phyloP scores from a whole-genome alignment of 352 stramenopile species.

The Pythium graminicola region DNA sequence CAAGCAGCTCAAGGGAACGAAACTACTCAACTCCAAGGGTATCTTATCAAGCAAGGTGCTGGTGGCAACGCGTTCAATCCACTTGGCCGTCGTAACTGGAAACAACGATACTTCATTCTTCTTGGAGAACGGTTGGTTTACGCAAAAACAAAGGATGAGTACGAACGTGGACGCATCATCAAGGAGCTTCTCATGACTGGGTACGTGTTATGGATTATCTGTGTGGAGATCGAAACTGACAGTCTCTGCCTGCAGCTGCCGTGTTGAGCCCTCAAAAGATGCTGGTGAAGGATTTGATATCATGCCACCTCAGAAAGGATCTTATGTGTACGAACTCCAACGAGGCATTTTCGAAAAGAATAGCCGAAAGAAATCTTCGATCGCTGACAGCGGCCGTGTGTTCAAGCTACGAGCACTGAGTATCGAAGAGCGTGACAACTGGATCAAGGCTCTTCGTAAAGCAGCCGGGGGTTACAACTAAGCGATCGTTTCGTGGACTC shows the following conservation, averaged over 20 bases:
- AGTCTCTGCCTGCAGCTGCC: conserved; percentile 34
- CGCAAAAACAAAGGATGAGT: conserved; percentile 81
- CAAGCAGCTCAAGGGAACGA: conserved; percentile 66
- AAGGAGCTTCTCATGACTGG: conserved; percentile 77
- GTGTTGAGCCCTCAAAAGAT: conserved; percentile 61
- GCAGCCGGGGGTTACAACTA: conserved; percentile 21
- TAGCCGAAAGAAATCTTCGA: conserved; percentile 63
- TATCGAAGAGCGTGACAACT: conserved; percentile 77
- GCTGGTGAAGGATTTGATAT: conserved; percentile 83
- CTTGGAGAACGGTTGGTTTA: conserved; percentile 65
- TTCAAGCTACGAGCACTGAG: conserved; percentile 81
- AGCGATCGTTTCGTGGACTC: too few species aligned
- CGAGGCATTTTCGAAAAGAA: conserved; percentile 78
- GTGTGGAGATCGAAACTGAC: neutral
- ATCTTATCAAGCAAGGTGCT: conserved; percentile 82
- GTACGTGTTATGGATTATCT: conserved; percentile 23
- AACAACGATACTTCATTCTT: conserved; percentile 85
- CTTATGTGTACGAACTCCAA: conserved; percentile 70
- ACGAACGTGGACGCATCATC: conserved; percentile 81
- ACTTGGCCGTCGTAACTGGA: conserved; percentile 81
- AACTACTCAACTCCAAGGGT: conserved; percentile 63
- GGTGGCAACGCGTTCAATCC: conserved; percentile 72
- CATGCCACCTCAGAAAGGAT: conserved; percentile 39
- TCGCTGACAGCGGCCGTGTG: conserved; percentile 60
- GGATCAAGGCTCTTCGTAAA: conserved; percentile 66